Base-by-base conservation (phyloP, 768 basidiomycete species). In the Lactarius indigo region DNA sequence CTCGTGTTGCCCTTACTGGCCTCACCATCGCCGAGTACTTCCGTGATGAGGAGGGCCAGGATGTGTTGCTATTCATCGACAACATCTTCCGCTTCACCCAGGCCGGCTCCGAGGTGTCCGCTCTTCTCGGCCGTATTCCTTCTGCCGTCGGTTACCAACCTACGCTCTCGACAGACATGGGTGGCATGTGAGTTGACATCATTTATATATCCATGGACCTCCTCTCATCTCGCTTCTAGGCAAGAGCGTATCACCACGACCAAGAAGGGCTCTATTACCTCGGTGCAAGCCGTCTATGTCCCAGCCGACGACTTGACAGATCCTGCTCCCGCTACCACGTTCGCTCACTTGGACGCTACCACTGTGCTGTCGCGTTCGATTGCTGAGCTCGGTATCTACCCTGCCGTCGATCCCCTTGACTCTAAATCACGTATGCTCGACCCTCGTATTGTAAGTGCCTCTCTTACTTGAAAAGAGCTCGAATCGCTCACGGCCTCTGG, bases 71-170 rank as follows among this genome's bases (percentile, higher is more conserved):
- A 77, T 99, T 99, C 87, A 99, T 99, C 78, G 97, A 99, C 91
- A 99, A 99, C 88, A 99, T 99, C 82, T 99, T 99, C 97, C 96
- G 97, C 78, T 99, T 99, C 92, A 99, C 97, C 73, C 97, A 98
- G 80, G 97, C 97, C 76, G 97, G 97, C 89, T 99, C 97, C 71
- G 97, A 98, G 79, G 97, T 98, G 85, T 99, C 97, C 82, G 97
- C 97, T 71, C 81, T 99, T 74, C 92, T 98, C 72, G 97, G 97
- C 86, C 97, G 97, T 94, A 99, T 98, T 76, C 97, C 97, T 72
- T 98, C 97, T 72, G 97, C 97, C 71, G 97, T 99, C 86, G 97
- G 97, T 88, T 99, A 99, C 84, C 97, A 99, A 79, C 97, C 97
- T 77, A 98, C 97, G 61, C 90, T 98, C 68, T 98, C 97, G 71